Evolutionary conservation across 202 grass and related monocot genomes (phyloP), one percentile per base, ranked within the genome.

Genomic region (Hordeum pubiflorum): DNA sequence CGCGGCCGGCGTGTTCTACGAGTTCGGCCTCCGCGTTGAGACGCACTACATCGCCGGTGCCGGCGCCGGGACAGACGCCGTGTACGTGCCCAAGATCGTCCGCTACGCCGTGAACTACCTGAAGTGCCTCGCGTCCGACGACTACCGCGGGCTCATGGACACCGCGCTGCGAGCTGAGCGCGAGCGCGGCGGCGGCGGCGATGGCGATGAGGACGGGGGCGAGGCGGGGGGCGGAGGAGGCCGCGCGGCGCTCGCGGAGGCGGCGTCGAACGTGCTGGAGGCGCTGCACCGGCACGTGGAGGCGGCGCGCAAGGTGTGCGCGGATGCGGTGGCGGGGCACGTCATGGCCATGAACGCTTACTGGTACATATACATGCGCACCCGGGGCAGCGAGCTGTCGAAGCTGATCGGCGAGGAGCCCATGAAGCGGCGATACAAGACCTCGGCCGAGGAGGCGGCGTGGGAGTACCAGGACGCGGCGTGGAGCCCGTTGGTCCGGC

Each of bases 281-380:
- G 91, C 91, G 48, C 76, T 93, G 55, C 85, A 58, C 17, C 72
- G 91, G 41, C 83, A 90, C 72, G 72, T 93, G 14, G 91, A 93
- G 85, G 76, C 60, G 54, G 78, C 83, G 43, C 91, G 85, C 7
- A 32, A 79, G 31, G 23, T 7, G 66, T 82, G 83, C 76, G 3
- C 24, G 8, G 71, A 90, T 66, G 23, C 34, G 4, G 83, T 82
- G 72, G 80, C 86, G 40, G 23, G 76, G 31, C 88, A 90, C 79
- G 79, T 90, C 2, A 44, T 80, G 80, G 88, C 91, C 26, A 93
- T 88, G 79, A 93, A 93, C 72, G 68, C 91, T 9, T 93, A 93
- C 85, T 93, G 91, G 91, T 88, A 93, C 88, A 81, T 93, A 8
- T 90, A 88, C 91, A 93, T 88, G 88, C 86, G 91, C 7, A 58